phyloP scores from a whole-genome alignment of 768 basidiomycete species.

The Tulasnella sp. region DNA sequence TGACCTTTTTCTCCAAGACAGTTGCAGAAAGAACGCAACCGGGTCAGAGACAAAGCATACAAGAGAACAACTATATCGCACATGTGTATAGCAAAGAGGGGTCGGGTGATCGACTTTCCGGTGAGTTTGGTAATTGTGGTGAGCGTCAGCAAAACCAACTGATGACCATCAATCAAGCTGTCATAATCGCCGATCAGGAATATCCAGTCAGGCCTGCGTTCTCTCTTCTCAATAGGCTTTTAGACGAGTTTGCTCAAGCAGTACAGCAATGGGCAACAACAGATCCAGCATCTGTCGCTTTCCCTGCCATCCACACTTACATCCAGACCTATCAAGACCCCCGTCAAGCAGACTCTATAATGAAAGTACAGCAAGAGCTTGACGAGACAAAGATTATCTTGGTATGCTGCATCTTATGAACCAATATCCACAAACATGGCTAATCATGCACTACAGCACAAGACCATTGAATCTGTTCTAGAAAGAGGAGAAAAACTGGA shows the following conservation, averaged over 20 bases:
- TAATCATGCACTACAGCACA: conserved; percentile 51
- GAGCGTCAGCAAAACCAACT: not conserved
- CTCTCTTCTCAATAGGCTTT: conserved; percentile 80
- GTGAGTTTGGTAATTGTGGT: conserved; percentile 2
- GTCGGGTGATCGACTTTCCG: conserved; percentile 28
- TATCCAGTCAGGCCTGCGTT: conserved; percentile 96
- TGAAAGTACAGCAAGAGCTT: conserved; percentile 94
- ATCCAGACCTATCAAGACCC: conserved; percentile 94
- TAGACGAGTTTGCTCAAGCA: conserved; percentile 82
- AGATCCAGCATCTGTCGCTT: conserved; percentile 56
- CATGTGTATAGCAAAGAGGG: conserved; percentile 89
- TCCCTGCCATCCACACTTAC: conserved; percentile 63
- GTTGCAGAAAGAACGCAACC: conserved; percentile 76
- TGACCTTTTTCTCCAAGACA: conserved; percentile 88
- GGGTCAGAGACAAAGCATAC: conserved; percentile 84
- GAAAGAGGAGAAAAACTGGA: conserved; percentile 95
- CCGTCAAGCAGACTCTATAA: conserved; percentile 90
- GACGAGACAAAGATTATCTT: conserved; percentile 99
- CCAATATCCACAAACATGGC: not conserved
- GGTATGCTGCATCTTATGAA: conserved; percentile 31
- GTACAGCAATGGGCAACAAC: conserved; percentile 57
- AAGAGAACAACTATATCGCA: conserved; percentile 86
- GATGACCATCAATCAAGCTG: conserved; percentile 36
- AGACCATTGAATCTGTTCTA: conserved; percentile 95
- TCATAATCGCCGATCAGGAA: conserved; percentile 88